Base-by-base conservation (phyloP, 495 filamentous ascomycete genomes). In the Lasiosphaeria ovina region DNA sequence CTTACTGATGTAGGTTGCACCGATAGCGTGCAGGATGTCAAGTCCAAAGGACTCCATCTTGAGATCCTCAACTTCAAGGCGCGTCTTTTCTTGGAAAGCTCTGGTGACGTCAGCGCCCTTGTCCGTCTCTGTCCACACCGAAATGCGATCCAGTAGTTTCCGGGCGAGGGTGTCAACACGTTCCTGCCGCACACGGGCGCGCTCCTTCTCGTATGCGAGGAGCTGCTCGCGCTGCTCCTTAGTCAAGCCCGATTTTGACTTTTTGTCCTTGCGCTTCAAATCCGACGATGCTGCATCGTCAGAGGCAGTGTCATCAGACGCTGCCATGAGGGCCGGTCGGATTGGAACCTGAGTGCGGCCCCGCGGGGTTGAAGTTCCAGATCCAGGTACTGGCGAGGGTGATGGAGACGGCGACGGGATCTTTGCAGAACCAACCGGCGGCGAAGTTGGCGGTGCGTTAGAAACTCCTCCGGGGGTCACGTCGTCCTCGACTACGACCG, bases 1-100 rank as follows among this genome's bases (percentile, higher is more conserved):
- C 76, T 97, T 98, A 62, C 86, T 85, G 17, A 93, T 71, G 72
- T 99, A 99, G 6, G 90, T 94, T 24, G 85, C 78, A 32, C 95
- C 93, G 64, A 99, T 92, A 24, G 94, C 92, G 73, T 99, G 94
- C 31, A 99, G 79, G 65, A 99, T 99, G 67, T 99, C 94, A 40
- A 99, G 77, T 42, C 94, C 94, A 70, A 99, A 99, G 11, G 89
- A 93, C 77, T 99, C 94, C 91, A 99, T 98, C 79, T 98, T 99
- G 64, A 98, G 76, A 65, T 97, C 95, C 79, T 99, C 94, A 12
- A 97, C 91, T 75, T 98, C 95, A 33, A 96, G 85, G n/a, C 87
- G 83, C 24, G 86, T 97, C 82, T 98, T 96, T 69, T 91, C 90
- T 68, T 92, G 87, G 74, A 98, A 99, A 2, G 95, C 92, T 44